phyloP scores from a whole-genome alignment of 2,329 filamentous ascomycete genomes.

The Niveomyces coronatus region DNA sequence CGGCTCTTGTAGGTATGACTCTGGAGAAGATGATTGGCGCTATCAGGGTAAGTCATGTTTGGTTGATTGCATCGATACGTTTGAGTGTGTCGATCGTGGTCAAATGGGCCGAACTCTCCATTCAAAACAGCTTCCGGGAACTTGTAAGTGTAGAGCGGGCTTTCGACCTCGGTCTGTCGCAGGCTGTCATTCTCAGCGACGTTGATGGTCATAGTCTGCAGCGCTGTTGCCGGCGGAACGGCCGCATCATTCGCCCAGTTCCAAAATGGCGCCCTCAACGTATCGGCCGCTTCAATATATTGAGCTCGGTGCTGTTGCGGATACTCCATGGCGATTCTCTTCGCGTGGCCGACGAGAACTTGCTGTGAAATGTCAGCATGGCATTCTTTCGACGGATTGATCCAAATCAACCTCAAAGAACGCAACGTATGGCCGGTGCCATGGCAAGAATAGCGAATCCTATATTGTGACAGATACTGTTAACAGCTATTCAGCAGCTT shows the following conservation, averaged over 20 bases:
- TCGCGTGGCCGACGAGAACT: slow-evolving; percentile 36
- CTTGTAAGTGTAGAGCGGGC: slow-evolving; percentile 42
- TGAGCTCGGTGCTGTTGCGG: slow-evolving; percentile 19
- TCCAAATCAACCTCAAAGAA: slow-evolving; percentile 39
- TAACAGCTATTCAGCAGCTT: not conserved
- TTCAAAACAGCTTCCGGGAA: slow-evolving; percentile 32
- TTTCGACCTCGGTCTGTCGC: slow-evolving; percentile 27
- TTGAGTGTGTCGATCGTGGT: slow-evolving; percentile 19
- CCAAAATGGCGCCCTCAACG: slow-evolving; percentile 41
- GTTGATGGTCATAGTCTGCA: slow-evolving; percentile 27
- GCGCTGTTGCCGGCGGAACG: slow-evolving; percentile 32
- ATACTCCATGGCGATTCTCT: slow-evolving; percentile 35
- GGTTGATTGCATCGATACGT: slow-evolving; percentile 31
- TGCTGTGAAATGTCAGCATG: slow-evolving; percentile 30
- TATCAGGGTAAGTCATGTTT: slow-evolving; percentile 25
- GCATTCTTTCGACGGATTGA: not conserved
- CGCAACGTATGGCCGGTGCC: slow-evolving; percentile 46
- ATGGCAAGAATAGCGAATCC: slow-evolving; percentile 41
- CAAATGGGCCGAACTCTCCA: slow-evolving; percentile 27
- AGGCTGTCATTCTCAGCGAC: slow-evolving; percentile 27
- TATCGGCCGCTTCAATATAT: slow-evolving; percentile 36
- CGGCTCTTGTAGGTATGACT: slow-evolving; percentile 26
- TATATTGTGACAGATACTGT: slow-evolving; percentile 14
- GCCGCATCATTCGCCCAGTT: slow-evolving; percentile 37
- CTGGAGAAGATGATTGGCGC: slow-evolving; percentile 26